phyloP scores from a whole-genome alignment of 2,329 filamentous ascomycete genomes.

The Ilyonectria robusta region DNA sequence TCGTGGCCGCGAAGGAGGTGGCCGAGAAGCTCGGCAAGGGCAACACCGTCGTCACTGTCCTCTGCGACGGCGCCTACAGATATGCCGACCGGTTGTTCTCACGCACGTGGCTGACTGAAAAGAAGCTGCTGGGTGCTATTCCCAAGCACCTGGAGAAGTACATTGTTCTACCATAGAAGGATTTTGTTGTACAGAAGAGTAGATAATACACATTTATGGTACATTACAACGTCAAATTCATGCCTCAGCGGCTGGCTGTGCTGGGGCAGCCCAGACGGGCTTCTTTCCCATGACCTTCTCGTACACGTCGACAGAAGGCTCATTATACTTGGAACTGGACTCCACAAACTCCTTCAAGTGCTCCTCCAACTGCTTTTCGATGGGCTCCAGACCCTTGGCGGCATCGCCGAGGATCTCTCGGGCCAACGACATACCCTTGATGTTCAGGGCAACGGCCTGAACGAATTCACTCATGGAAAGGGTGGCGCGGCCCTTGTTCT shows the following conservation, averaged over 20 bases:
- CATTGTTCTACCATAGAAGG: slow-evolving; percentile 83
- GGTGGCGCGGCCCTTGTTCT: background rate
- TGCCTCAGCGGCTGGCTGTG: background rate
- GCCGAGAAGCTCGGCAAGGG: slow-evolving; percentile 91
- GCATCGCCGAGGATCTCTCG: slow-evolving; percentile 55
- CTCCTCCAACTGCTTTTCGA: slow-evolving; percentile 55
- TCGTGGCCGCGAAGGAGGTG: slow-evolving; percentile 94
- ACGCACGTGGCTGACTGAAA: slow-evolving; percentile 88
- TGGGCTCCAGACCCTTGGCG: slow-evolving; percentile 53
- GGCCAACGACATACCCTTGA: slow-evolving; percentile 62
- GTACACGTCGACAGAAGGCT: slow-evolving; percentile 45
- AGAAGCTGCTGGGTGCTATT: slow-evolving; percentile 85
- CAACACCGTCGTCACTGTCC: slow-evolving; percentile 91
- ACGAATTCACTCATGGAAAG: slow-evolving; percentile 49
- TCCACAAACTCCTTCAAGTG: slow-evolving; percentile 54
- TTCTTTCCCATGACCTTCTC: slow-evolving; percentile 47
- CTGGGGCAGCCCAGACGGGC: slow-evolving; percentile 47
- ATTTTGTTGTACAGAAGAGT: slow-evolving; percentile 47
- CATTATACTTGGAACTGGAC: slow-evolving; percentile 20
- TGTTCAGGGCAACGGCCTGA: slow-evolving; percentile 49
- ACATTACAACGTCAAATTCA: slow-evolving; percentile 35
- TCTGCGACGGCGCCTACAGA: slow-evolving; percentile 97
- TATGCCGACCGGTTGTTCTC: slow-evolving; percentile 97
- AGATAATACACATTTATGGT: slow-evolving; percentile 48
- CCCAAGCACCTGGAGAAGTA: slow-evolving; percentile 92